A percentile compares a stretch with the other conserved stretches of the same genome.
These are phyloP conservation scores for Kuraishia floccosa DNA, from an alignment of 805 yeast species.

Conservation along the genomic window DNA sequence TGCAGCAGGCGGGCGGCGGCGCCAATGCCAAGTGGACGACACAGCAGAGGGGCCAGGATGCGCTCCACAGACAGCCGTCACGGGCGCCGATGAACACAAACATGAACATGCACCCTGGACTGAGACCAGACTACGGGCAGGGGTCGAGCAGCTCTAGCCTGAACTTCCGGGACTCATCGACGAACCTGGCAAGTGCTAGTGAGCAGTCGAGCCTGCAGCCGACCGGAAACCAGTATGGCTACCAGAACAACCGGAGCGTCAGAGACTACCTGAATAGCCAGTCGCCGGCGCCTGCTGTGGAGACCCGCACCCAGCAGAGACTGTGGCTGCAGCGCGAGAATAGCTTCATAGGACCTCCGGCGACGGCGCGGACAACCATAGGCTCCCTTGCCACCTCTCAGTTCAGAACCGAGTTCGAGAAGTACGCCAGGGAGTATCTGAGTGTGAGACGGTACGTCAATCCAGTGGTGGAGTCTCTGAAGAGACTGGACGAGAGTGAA, in stretches of 20 bases:
- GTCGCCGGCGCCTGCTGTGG: conserved; percentile 24
- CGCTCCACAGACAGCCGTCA: neutral
- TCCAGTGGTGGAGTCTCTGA: conserved; percentile 56
- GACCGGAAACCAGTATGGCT: conserved; percentile 22
- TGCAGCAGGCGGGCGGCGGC: neutral
- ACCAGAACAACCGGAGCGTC: no score
- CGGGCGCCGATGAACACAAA: neutral
- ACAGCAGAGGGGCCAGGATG: neutral
- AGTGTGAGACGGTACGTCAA: conserved; percentile 59
- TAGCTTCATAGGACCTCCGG: conserved; percentile 32
- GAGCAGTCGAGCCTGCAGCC: neutral
- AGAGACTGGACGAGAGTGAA: conserved; percentile 31
- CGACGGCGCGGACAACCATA: conserved; percentile 10
- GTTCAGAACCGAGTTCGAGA: conserved; percentile 66
- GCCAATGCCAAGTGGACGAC: neutral
- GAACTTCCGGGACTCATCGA: conserved; percentile 9
- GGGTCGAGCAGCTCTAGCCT: conserved; percentile 4
- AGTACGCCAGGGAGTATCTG: conserved; percentile 62
- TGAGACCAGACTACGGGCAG: conserved; percentile 3
- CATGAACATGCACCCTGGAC: no score
- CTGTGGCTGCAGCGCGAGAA: conserved; percentile 78
- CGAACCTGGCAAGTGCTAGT: conserved; percentile 1
- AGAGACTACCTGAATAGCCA: conserved; percentile 26
- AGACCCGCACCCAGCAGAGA: conserved; percentile 73
- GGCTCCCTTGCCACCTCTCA: conserved; percentile 36